Conservation (phyloP, 2,329 filamentous ascomycete genomes). For the Canariomyces notabilis region DNA sequence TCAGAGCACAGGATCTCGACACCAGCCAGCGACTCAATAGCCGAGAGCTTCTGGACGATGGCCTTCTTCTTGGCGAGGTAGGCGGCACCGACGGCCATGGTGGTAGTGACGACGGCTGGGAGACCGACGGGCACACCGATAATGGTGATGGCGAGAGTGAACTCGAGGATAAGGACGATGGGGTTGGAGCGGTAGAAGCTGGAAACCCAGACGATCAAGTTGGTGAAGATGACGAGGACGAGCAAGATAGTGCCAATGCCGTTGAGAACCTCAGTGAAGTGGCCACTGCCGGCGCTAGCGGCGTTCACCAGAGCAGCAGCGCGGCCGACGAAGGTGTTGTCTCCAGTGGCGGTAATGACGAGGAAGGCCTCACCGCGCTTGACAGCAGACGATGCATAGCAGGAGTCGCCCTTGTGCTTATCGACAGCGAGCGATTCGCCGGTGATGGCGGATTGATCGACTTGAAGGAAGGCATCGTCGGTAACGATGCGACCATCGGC, state of each 20-base stretch:
- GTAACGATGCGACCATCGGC: slow-evolving; percentile 84
- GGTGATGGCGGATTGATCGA: slow-evolving; percentile 88
- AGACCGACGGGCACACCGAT: slow-evolving; percentile 92
- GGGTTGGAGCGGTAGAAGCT: slow-evolving; percentile 82
- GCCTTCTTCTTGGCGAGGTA: slow-evolving; percentile 90
- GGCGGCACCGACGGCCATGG: slow-evolving; percentile 88
- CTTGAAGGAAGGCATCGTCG: slow-evolving; percentile 78
- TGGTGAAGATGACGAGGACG: slow-evolving; percentile 72
- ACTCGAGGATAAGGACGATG: slow-evolving; percentile 74
- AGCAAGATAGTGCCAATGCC: slow-evolving; percentile 78
- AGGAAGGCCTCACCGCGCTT: slow-evolving; percentile 86
- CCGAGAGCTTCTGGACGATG: slow-evolving; percentile 87
- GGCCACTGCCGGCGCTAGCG: slow-evolving; percentile 68
- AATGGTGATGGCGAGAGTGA: slow-evolving; percentile 84
- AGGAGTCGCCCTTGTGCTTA: slow-evolving; percentile 75
- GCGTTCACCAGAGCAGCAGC: slow-evolving; percentile 80
- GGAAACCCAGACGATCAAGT: slow-evolving; percentile 78
- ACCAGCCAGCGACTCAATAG: slow-evolving; percentile 87
- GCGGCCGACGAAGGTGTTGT: slow-evolving; percentile 85
- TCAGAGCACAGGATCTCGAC: slow-evolving; percentile 92
- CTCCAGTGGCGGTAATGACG: slow-evolving; percentile 77
- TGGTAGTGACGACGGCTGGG: slow-evolving; percentile 87
- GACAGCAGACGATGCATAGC: slow-evolving; percentile 81
- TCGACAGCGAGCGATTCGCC: slow-evolving; percentile 89
- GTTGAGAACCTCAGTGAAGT: slow-evolving; percentile 89